Conservation (phyloP, 2,329 filamentous ascomycete species). For the Acrocalymma vagum region DNA sequence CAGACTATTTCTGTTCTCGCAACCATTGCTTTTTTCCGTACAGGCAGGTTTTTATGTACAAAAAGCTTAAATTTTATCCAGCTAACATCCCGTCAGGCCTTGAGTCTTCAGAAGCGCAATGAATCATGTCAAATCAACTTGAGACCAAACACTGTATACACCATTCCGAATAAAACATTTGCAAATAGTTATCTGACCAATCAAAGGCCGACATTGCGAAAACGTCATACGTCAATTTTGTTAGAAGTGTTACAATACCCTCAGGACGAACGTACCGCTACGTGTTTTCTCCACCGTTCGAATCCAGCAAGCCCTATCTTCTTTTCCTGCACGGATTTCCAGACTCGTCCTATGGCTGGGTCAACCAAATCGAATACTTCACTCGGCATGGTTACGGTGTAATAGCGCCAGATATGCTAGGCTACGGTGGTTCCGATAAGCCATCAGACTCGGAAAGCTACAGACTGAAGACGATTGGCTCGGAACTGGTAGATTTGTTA, state of each 20-base stretch:
- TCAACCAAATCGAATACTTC: slow-evolving; percentile 64
- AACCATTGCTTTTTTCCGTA: too few relatives aligned
- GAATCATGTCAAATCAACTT: too few relatives aligned
- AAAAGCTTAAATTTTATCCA: too few relatives aligned
- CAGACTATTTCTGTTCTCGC: too few relatives aligned
- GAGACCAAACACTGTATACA: too few relatives aligned
- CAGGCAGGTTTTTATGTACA: too few relatives aligned
- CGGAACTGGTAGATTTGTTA: not conserved
- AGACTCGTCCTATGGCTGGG: slow-evolving; percentile 71
- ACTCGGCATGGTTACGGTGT: slow-evolving; percentile 66
- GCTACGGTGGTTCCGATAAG: slow-evolving; percentile 66
- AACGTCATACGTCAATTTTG: slow-evolving; percentile 5
- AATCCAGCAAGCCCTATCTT: slow-evolving; percentile 1
- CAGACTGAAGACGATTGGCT: slow-evolving; percentile 4
- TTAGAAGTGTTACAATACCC: slow-evolving; percentile 1
- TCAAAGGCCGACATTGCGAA: slow-evolving; percentile 7
- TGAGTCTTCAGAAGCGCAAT: too few relatives aligned
- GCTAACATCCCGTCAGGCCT: too few relatives aligned
- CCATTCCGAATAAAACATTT: too few relatives aligned
- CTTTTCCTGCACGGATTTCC: slow-evolving; percentile 71
- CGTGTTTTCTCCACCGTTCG: slow-evolving; percentile 2
- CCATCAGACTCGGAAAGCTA: slow-evolving; percentile 18
- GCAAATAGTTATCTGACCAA: not conserved
- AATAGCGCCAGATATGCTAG: slow-evolving; percentile 70
- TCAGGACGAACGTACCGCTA: slow-evolving; percentile 4